Evolutionary conservation across 805 yeast genomes (phyloP), one percentile per base, ranked within the genome.

Genomic region (Candida ponderosae): DNA sequence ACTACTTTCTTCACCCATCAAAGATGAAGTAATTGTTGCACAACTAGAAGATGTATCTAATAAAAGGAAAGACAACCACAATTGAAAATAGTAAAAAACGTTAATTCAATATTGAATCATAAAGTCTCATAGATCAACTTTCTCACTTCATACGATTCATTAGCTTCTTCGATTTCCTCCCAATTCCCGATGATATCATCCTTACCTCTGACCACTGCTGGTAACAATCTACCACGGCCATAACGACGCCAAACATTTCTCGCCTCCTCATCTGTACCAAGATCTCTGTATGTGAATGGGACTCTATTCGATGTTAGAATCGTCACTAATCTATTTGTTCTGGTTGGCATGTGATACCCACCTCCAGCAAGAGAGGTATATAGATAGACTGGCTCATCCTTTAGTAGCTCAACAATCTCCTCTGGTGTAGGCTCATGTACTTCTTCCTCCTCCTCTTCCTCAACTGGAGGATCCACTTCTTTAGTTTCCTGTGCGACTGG

Each of bases 261-360:
- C 14, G 96, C 96, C 42, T 79, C 81, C 36, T 79, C 87, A 54
- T 88, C 94, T 0, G 95, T 86, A 6, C 95, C 95, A 36, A 87
- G 62, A 54, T 88, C 97, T 40, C 83, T 75, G 53, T 76, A 72
- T 23, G 74, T 71, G 54, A 76, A 84, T 40, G 74, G 67, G 36
- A 88, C 63, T 34, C 76, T 71, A 56, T 87, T 83, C 4, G 89
- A 95, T 29, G 76, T 71, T 36, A 88, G 66, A 37, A 88, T 84
- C 0, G 87, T 81, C 11, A 72, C 73, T 40, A 89, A 60, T 39
- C 94, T 66, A 51, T 82, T 84, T 14, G 96, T 87, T 48, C 89
- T 68, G 14, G 81, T 72, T 44, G 79, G 74, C 57, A 89, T 76
- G 55, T 81, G 83, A 71, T 77, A 79, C 1, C 93, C 94, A 38